Percentiles rank a stretch among this genome's conserved stretches.
These are phyloP conservation scores for Prunus salicina DNA, from an alignment of 306 rosid genomes.

Conservation along the genomic window DNA sequence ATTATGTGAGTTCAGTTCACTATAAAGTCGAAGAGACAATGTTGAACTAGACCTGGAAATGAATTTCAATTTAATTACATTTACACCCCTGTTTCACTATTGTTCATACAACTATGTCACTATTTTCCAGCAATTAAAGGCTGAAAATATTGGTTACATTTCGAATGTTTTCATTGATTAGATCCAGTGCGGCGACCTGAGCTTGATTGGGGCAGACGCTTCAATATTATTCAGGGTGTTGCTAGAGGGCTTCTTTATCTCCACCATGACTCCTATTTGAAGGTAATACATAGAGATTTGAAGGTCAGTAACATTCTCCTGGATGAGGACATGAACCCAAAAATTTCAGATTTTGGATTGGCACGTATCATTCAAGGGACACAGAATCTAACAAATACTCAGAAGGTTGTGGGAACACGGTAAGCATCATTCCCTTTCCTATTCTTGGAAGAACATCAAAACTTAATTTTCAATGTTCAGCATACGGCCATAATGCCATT, in stretches of 20 bases:
- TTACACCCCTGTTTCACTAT: too few relatives aligned
- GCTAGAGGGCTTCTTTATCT: slow-evolving; percentile 33
- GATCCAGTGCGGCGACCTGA: slow-evolving; percentile 6
- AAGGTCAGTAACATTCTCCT: slow-evolving; percentile 32
- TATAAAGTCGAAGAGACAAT: too few relatives aligned
- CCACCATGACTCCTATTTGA: slow-evolving; percentile 21
- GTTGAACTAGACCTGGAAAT: too few relatives aligned
- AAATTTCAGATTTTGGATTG: slow-evolving; percentile 41
- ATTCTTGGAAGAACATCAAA: neutral
- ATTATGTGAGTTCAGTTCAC: too few relatives aligned
- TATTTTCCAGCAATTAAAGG: too few relatives aligned
- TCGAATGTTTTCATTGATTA: neutral
- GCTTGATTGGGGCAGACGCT: slow-evolving; percentile 22
- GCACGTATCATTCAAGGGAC: slow-evolving; percentile 20
- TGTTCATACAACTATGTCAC: too few relatives aligned
- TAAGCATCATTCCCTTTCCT: neutral
- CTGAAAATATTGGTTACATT: neutral
- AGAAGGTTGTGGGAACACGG: slow-evolving; percentile 31
- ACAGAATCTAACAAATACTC: neutral
- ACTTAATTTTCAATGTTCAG: neutral
- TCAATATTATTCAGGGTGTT: slow-evolving; percentile 21
- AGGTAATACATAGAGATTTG: slow-evolving; percentile 30
- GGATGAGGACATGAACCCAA: slow-evolving; percentile 32
- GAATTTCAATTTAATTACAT: too few relatives aligned
- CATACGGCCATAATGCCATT: neutral